Evolutionary conservation across 2,329 filamentous ascomycete genomes (phyloP).

Genomic region (Aspergillus quadricinctus): DNA sequence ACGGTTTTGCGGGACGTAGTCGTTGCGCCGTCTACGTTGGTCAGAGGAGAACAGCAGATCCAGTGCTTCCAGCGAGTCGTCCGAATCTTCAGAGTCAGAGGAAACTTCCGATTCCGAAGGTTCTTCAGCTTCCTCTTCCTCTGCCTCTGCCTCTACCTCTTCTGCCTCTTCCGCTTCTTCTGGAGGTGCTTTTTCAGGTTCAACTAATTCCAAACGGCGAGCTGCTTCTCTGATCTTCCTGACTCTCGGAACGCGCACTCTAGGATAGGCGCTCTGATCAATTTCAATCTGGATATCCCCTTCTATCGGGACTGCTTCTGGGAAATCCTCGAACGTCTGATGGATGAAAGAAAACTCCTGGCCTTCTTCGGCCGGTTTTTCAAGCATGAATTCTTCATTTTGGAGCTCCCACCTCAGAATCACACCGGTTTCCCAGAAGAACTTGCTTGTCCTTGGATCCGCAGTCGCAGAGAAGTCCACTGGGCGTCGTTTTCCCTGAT

Average conservation of each 20-base stretch:
- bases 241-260: not conserved
- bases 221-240: slow-evolving; percentile 6
- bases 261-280: slow-evolving; percentile 9
- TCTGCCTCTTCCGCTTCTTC: not conserved
- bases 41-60: not conserved
- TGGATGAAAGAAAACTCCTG: slow-evolving; percentile 33
- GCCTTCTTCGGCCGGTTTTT: slow-evolving; percentile 5
- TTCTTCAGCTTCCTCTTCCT: not conserved
- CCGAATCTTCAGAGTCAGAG: not conserved
- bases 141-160: not conserved
- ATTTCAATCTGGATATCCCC: slow-evolving; percentile 31
- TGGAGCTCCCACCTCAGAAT: slow-evolving; percentile 38
- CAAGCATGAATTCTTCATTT: slow-evolving; percentile 26
- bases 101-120: not conserved
- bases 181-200: not conserved
- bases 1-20: slow-evolving; percentile 13
- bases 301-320: slow-evolving; percentile 28
- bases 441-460: slow-evolving; percentile 23
- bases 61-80: not conserved
- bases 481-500: slow-evolving; percentile 10
- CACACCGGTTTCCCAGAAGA: slow-evolving; percentile 26
- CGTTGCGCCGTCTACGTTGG: not conserved
- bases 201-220: not conserved
- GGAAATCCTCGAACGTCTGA: slow-evolving; percentile 29
- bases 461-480: slow-evolving; percentile 10